Evolutionary conservation across 129 eudicot genomes (phyloP).

Genomic region (Chrysanthemum lavandulifolium): DNA sequence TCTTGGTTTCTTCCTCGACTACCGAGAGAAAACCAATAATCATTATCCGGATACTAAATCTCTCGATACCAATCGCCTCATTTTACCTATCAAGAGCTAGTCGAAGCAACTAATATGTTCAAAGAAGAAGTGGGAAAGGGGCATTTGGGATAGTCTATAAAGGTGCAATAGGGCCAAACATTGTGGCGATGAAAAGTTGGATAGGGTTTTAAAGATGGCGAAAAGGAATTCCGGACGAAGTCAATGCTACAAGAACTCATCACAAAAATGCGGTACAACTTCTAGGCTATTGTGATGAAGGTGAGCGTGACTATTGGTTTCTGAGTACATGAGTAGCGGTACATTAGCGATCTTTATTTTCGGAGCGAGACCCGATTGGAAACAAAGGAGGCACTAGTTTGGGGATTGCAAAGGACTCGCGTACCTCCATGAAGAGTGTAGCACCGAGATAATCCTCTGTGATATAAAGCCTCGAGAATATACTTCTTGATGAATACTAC

Average conservation of each 20-base stretch:
- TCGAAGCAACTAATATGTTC: not conserved
- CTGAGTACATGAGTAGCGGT: too few relatives aligned
- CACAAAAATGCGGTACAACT: too few relatives aligned
- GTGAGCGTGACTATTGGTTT: too few relatives aligned
- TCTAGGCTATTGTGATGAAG: too few relatives aligned
- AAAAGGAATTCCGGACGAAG: too few relatives aligned
- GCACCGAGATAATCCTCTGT: not conserved
- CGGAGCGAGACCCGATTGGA: too few relatives aligned
- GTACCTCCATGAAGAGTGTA: conserved; percentile 7
- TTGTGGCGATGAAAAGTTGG: too few relatives aligned
- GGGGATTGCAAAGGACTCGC: not conserved
- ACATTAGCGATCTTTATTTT: too few relatives aligned
- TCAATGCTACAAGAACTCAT: too few relatives aligned
- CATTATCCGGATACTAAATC: not conserved
- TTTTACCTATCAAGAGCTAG: not conserved
- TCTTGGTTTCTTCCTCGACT: not conserved
- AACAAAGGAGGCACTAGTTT: too few relatives aligned
- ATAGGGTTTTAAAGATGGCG: too few relatives aligned
- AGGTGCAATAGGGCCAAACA: conserved; percentile 12
- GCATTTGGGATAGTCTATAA: conserved; percentile 41
- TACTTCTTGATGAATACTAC: not conserved
- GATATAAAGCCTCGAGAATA: not conserved
- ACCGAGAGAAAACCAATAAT: not conserved
- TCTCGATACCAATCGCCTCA: not conserved
- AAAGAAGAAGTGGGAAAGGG: conserved; percentile 36